A percentile compares a stretch with the other conserved stretches of the same genome.
Evolutionary conservation across 495 filamentous ascomycete genomes (phyloP).

Genomic region (Aspergillus leporis): DNA sequence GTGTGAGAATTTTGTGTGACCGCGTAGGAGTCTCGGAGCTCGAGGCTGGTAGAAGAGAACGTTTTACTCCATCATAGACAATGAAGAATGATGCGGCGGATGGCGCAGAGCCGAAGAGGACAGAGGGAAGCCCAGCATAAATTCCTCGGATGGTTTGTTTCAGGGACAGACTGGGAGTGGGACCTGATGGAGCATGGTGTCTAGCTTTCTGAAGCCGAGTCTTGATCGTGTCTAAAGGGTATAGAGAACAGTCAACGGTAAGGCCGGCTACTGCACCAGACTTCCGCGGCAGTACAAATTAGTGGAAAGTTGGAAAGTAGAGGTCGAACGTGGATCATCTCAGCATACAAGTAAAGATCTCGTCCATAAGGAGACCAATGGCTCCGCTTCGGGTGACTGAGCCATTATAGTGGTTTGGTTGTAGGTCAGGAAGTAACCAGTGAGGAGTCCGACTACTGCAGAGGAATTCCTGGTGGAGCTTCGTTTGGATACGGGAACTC

Average conservation of each 20-base stretch:
- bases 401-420: constrained; percentile 25
- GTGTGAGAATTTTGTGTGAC: constrained; percentile 49
- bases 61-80: constrained; percentile 86
- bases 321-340: not conserved
- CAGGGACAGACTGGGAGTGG: constrained; percentile 35
- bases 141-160: constrained; percentile 67
- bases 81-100: constrained; percentile 99
- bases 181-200: constrained; percentile 72
- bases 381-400: constrained; percentile 33
- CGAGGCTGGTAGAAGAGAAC: constrained; percentile 41
- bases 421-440: not conserved
- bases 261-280: constrained; percentile 82
- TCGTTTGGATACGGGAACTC: constrained; percentile 5
- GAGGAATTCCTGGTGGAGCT: not conserved
- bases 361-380: constrained; percentile 46
- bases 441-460: no score
- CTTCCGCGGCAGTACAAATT: constrained; percentile 30
- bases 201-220: constrained; percentile 86
- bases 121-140: constrained; percentile 65
- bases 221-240: constrained; percentile 89
- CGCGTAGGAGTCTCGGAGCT: constrained; percentile 29
- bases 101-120: constrained; percentile 80
- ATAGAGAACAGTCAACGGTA: constrained; percentile 87
- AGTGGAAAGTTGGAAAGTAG: not conserved
- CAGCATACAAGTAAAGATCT: constrained; percentile 44